Evolutionary conservation across 2,329 filamentous ascomycete species (phyloP), one percentile per base, ranked within the genome.

Genomic region (Coniella lustricola): DNA sequence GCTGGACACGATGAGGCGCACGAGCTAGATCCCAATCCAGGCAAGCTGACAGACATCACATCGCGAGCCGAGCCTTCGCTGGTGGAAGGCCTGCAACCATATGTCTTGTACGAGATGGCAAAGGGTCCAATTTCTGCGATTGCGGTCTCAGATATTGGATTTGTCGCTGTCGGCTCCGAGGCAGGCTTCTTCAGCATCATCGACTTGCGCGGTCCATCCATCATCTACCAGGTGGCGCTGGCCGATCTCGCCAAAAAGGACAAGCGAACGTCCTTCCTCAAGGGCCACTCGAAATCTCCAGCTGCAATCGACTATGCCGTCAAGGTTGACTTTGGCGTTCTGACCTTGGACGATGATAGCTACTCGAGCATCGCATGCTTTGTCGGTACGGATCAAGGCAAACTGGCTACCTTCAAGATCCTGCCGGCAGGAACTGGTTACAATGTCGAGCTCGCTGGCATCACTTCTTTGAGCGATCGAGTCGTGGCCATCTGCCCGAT

Each of bases 281-380:
- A 75, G 65, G 70, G 69, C 12, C 75, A 73, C 49, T 76, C 72
- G 22, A 70, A 65, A 44, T 65, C 71, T 20, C 64, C 74, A 4
- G 64, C 71, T 4, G 62, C 70, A 1, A 75, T 74, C 41, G 90
- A 96, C 60, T 94, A 83, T 78, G 82, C 88, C 1, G 89, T 88
- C 0, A 76, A 73, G 25, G 81, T 97, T 22, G 88, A 96, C 61
- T 98, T 97, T 68, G 89, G 88, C 46, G 88, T 95, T 40, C 84
- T 98, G 82, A 94, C 87, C 3, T 70, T 96, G 3, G 93, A 97
- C 37, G 87, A 85, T n/a, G 91, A 97, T 61, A 82, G 88, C 55
- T 98, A 95, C 63, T 97, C 93, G 1, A 96, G 90, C 60, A 95
- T 98, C 49, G 81, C 85, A 50, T 86, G 93, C 56, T 94, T 97